Base-by-base conservation (phyloP, 441 rosid genomes). In the Eruca vesicaria region DNA sequence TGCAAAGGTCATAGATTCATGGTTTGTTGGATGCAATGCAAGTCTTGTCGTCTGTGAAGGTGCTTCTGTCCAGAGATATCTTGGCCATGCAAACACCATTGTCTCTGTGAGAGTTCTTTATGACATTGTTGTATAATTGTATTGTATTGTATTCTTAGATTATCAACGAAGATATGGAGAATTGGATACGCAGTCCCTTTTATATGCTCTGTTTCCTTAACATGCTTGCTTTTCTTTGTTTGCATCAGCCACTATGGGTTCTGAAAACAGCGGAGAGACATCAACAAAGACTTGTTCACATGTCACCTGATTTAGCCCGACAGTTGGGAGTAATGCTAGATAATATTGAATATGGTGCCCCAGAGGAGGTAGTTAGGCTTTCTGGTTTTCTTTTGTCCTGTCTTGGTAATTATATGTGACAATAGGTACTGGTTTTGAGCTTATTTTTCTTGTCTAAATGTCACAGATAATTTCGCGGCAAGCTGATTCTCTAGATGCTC, bases 241-340 rank as follows among this genome's bases (percentile, higher is more conserved):
- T 56, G 33, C 80, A 56, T 80, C 86, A 95, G 97, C 97, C 98
- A 26, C 79, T 80, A 11, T 96, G 97, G 99, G 86, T 93, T 76
- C 84, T 96, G 60, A 96, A 93, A 87, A 86, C 97, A 59, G 86
- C 82, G 83, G 94, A 91, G 85, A 92, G 81, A 70, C 72, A 80
- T 76, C 63, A 77, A 73, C 97, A 88, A 83, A 85, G 96, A 85
- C 97, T 93, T 73, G 87, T 90, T 83, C 97, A 85, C 78, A 74
- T 92, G 66, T 93, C 99, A 68, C 89, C 92, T 79, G 98, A 93
- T 85, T 86, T 96, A 86, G 96, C 97, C 16, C 79, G 97, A 82
- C 92, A 90, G 69, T 82, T 96, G 11, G 97, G 91, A 14, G 33
- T 56, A 53, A 70, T 82, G 87, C 89, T 96, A 7, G 97, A 93